Evolutionary conservation across 176 grass and related monocot species (phyloP), one percentile per base, ranked within the genome.

Genomic region (Neostapfia colusana): DNA sequence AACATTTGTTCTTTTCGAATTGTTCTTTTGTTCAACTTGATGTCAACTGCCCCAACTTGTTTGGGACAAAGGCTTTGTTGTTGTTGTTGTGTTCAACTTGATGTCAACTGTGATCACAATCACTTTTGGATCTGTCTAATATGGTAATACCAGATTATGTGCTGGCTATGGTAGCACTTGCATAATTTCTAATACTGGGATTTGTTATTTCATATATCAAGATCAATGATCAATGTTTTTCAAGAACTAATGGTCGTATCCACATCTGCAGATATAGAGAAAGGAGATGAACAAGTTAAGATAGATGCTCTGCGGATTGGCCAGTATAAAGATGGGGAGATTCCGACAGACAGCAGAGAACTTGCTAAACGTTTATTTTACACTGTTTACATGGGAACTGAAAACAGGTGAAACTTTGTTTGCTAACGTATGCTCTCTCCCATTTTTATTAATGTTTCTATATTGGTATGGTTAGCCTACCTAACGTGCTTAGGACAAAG

Each of bases 251-350:
- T 72, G 21, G 28, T 8, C 36, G 39, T 82, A 41, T 42, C 49
- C 38, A 36, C 50, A 63, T 62, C 79, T 88, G 76, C 89, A 98
- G 95, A 94, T 94, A 98, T 98, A 82, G 64, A 93, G 69, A 80
- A 94, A 86, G 95, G 95, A 70, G 91, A 98, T 70, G 95, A 94
- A 37, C 91, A 98, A 83, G 95, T 98, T 80, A 92, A 92, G 76
- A 73, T 65, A 8, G 95, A 98, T 88, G 91, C 89, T 56, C n/a
- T 92, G 17, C 74, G 95, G 36, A 94, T 94, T 83, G 91, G 95
- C 31, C 91, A 93, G 28, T 98, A 98, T 44, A 98, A 84, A 80
- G 86, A 90, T 67, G 91, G 95, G 21, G 95, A 94, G 82, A 71
- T 90, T 41, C 95, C 91, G 54, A 86, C 65, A 58, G 85, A 92